Percentiles rank a stretch among this genome's conserved stretches.
Evolutionary conservation across 352 stramenopile species (phyloP).

Genomic region (Pythium volutum): DNA sequence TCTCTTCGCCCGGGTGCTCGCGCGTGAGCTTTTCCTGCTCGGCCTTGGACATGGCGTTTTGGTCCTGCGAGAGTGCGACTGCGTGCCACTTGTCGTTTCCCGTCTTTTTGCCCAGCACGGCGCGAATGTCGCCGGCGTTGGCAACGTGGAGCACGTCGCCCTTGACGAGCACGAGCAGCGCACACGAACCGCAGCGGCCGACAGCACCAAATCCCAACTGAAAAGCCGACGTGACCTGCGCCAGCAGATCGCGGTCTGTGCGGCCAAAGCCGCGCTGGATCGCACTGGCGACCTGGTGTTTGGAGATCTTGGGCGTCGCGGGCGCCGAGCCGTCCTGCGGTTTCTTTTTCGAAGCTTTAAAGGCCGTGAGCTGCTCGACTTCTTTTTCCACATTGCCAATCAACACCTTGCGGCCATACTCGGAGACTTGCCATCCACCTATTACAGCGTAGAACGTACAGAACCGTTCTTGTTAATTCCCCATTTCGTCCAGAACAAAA

Average conservation of each 20-base stretch:
- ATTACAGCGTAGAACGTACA: no score
- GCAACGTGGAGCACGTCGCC: slow-evolving; percentile 81
- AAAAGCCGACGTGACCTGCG: slow-evolving; percentile 79
- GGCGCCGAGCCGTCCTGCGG: slow-evolving; percentile 11
- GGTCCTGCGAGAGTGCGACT: slow-evolving; percentile 86
- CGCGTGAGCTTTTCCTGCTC: slow-evolving; percentile 86
- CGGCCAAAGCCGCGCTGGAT: slow-evolving; percentile 84
- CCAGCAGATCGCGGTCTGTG: slow-evolving; percentile 85
- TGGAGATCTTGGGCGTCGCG: slow-evolving; percentile 24
- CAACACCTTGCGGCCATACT: slow-evolving; percentile 80
- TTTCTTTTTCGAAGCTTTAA: slow-evolving; percentile 15
- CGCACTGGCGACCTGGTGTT: slow-evolving; percentile 54
- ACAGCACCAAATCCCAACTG: slow-evolving; percentile 90
- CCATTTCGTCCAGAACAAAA: background rate
- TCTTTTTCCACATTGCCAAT: slow-evolving; percentile 81
- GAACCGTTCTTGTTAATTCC: background rate
- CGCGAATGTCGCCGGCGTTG: slow-evolving; percentile 85
- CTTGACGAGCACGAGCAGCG: slow-evolving; percentile 75
- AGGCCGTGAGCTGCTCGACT: slow-evolving; percentile 38
- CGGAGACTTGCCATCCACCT: slow-evolving; percentile 92
- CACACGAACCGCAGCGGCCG: slow-evolving; percentile 86
- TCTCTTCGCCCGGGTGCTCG: slow-evolving; percentile 86
- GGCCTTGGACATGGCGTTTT: slow-evolving; percentile 88
- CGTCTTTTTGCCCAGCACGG: slow-evolving; percentile 60
- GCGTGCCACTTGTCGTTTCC: slow-evolving; percentile 42